A percentile compares a stretch with the other conserved stretches of the same genome.
Evolutionary conservation across 257 asterid genomes (phyloP).

Genomic region (Plantago major): DNA sequence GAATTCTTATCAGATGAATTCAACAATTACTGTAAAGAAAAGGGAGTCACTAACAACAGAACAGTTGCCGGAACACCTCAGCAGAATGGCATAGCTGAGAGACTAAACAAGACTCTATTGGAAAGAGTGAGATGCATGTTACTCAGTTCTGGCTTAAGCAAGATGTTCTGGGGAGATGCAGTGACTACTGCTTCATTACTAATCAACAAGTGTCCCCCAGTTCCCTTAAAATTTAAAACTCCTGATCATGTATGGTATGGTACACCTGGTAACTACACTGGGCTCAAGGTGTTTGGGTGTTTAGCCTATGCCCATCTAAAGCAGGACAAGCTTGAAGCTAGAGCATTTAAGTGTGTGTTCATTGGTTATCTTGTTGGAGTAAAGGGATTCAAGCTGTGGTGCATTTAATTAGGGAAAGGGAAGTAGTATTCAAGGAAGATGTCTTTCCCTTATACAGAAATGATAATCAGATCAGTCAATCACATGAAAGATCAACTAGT

Average conservation of each 20-base stretch:
- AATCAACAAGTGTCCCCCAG: not conserved
- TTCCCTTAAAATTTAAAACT: not conserved
- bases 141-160: not conserved
- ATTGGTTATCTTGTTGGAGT: not conserved
- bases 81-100: not conserved
- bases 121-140: conserved; percentile 1
- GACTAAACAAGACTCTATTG: not conserved
- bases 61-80: not conserved
- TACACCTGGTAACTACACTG: too few species aligned
- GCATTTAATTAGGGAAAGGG: not conserved
- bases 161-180: not conserved
- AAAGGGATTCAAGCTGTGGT: not conserved
- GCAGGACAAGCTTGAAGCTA: not conserved
- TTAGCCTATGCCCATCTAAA: not conserved
- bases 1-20: not conserved
- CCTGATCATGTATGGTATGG: not conserved
- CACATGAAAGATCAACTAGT: too few species aligned
- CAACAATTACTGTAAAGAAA: not conserved
- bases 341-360: not conserved
- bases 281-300: not conserved
- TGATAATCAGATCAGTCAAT: too few species aligned
- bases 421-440: not conserved
- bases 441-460: not conserved
- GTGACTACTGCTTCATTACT: not conserved
- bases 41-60: not conserved